A percentile compares a stretch with the other conserved stretches of the same genome.
phyloP scores from a whole-genome alignment of 1,284 basidiomycete species.

The Cerioporus squamosus region DNA sequence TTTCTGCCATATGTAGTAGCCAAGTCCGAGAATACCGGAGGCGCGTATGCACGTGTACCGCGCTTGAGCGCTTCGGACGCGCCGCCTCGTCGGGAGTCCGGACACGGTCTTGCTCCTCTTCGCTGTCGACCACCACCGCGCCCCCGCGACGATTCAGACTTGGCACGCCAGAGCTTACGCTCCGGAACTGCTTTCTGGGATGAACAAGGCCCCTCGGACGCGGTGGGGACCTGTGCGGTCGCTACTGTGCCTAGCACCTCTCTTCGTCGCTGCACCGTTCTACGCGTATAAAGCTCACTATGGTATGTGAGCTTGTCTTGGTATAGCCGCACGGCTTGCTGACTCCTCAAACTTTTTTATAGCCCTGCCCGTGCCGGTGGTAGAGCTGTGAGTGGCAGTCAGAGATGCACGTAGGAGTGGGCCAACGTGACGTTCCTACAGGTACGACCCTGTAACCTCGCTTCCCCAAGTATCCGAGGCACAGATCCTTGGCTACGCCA shows the following conservation, averaged over 20 bases:
- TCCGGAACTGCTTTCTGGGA: neutral
- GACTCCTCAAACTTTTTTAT: neutral
- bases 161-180: no score
- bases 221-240: slow-evolving; percentile 44
- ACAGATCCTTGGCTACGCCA: slow-evolving; percentile 64
- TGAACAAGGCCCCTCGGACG: slow-evolving; percentile 26
- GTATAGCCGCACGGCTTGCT: neutral
- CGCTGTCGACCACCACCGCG: neutral
- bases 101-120: neutral
- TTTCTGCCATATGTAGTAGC: no score
- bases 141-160: no score
- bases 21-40: no score
- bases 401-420: neutral
- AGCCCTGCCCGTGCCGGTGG: slow-evolving; percentile 47
- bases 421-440: slow-evolving; percentile 27
- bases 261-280: slow-evolving; percentile 39
- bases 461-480: slow-evolving; percentile 74
- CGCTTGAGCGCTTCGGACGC: no score
- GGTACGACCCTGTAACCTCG: slow-evolving; percentile 55
- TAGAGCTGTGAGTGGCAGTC: slow-evolving; percentile 39
- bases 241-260: slow-evolving; percentile 38
- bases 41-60: no score
- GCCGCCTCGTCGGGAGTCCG: no score
- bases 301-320: slow-evolving; percentile 24
- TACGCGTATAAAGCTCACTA: slow-evolving; percentile 38